Percentiles rank a stretch among this genome's conserved stretches.
phyloP scores from a whole-genome alignment of 768 basidiomycete species.

The Termitomyces sp. region DNA sequence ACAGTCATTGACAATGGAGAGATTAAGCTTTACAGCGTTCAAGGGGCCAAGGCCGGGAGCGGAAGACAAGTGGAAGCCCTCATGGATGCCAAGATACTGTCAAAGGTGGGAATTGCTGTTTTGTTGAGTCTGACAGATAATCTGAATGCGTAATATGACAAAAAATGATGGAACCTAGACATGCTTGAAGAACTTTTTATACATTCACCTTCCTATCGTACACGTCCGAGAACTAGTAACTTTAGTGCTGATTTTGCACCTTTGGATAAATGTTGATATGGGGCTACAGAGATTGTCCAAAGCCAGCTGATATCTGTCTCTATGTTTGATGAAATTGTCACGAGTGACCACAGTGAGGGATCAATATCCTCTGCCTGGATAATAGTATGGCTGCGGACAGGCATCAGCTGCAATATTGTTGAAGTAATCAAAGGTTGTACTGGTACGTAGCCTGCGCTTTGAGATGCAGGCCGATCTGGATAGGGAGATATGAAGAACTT shows the following conservation, averaged over 20 bases:
- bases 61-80: neutral
- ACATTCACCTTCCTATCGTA: conserved; percentile 12
- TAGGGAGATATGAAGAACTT: conserved; percentile 45
- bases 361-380: conserved; percentile 10
- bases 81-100: neutral
- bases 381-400: conserved; percentile 5
- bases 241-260: neutral
- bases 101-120: neutral
- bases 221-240: conserved; percentile 10
- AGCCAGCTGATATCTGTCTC: neutral
- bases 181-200: neutral
- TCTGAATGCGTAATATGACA: neutral
- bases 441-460: conserved; percentile 11
- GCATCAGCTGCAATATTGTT: neutral
- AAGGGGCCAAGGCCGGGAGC: neutral
- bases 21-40: neutral
- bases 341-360: neutral
- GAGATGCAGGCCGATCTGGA: conserved; percentile 33
- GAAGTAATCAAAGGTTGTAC: conserved; percentile 1
- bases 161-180: neutral
- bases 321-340: neutral
- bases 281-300: no score
- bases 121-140: conserved; percentile 11
- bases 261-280: no score
- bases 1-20: no score